These are phyloP conservation scores for Ogataea populi-albae DNA, from an alignment of 805 yeast species.

Conservation along the genomic window DNA sequence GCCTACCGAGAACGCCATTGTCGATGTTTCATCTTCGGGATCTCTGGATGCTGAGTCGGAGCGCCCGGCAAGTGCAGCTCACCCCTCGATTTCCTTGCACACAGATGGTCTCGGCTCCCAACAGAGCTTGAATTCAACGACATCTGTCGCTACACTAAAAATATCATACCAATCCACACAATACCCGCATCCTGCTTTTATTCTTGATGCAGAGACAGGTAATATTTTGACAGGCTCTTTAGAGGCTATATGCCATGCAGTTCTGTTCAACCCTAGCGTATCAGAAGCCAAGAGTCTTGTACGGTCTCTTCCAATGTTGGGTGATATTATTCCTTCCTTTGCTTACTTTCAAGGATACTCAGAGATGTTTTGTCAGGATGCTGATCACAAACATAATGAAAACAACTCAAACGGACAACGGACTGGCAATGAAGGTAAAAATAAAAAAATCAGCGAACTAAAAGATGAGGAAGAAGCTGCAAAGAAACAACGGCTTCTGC, in stretches of 20 bases:
- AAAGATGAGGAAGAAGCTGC: neutral
- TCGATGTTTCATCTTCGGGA: too few species aligned
- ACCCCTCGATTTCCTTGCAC: too few species aligned
- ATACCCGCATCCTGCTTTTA: slow-evolving; percentile 63
- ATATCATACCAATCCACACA: slow-evolving; percentile 37
- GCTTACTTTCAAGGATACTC: slow-evolving; percentile 37
- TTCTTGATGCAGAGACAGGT: slow-evolving; percentile 46
- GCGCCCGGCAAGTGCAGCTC: too few species aligned
- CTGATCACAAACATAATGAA: slow-evolving; percentile 2
- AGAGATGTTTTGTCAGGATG: slow-evolving; percentile 16
- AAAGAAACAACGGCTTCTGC: neutral
- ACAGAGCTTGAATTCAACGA: slow-evolving; percentile 13
- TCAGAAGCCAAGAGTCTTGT: slow-evolving; percentile 41
- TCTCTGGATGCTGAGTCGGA: too few species aligned
- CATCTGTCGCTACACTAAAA: slow-evolving; percentile 11
- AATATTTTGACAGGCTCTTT: slow-evolving; percentile 49
- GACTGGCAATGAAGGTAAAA: neutral
- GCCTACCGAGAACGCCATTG: too few species aligned
- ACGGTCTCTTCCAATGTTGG: slow-evolving; percentile 53
- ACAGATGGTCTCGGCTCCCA: slow-evolving; percentile 12
- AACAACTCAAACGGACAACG: slow-evolving; percentile 2
- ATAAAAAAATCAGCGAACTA: too few species aligned
- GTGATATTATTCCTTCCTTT: slow-evolving; percentile 43
- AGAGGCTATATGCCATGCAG: slow-evolving; percentile 76
- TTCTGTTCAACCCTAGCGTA: slow-evolving; percentile 50